Percentiles rank a stretch among this genome's conserved stretches.
phyloP scores from a whole-genome alignment of 2,329 filamentous ascomycete species.

The Pestalotiopsis sp. region DNA sequence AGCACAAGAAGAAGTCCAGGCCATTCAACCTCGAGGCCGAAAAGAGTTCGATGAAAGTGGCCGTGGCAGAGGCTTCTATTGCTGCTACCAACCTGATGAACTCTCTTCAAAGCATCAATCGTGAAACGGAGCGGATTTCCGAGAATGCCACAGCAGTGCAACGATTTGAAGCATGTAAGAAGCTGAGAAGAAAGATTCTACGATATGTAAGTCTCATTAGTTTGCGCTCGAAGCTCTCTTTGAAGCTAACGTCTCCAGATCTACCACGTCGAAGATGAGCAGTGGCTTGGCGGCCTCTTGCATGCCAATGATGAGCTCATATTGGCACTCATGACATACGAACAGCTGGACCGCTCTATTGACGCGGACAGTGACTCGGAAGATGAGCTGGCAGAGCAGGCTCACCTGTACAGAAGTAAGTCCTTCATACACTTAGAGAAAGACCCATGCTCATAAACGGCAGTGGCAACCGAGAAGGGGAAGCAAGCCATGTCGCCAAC shows the following conservation, averaged over 20 bases:
- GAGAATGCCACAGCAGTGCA: slow-evolving; percentile 76
- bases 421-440: slow-evolving; percentile 15
- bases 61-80: slow-evolving; percentile 88
- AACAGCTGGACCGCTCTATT: slow-evolving; percentile 87
- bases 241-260: slow-evolving; percentile 55
- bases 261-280: slow-evolving; percentile 85
- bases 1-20: slow-evolving; percentile 61
- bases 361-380: slow-evolving; percentile 75
- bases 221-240: neutral
- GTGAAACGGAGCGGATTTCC: slow-evolving; percentile 85
- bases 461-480: slow-evolving; percentile 57
- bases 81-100: slow-evolving; percentile 91
- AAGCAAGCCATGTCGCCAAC: slow-evolving; percentile 50
- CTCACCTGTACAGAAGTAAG: slow-evolving; percentile 65
- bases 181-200: slow-evolving; percentile 79
- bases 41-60: slow-evolving; percentile 81
- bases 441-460: slow-evolving; percentile 25
- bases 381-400: slow-evolving; percentile 68
- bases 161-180: slow-evolving; percentile 85
- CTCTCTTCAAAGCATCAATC: slow-evolving; percentile 84
- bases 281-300: slow-evolving; percentile 88
- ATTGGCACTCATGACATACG: slow-evolving; percentile 88
- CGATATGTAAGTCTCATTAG: slow-evolving; percentile 65
- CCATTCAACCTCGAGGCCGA: slow-evolving; percentile 86
- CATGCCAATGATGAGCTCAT: slow-evolving; percentile 97